Percentiles rank a stretch among this genome's conserved stretches.
Conservation (phyloP, 179 eudicot genomes). For the Gypsophila paniculata region DNA sequence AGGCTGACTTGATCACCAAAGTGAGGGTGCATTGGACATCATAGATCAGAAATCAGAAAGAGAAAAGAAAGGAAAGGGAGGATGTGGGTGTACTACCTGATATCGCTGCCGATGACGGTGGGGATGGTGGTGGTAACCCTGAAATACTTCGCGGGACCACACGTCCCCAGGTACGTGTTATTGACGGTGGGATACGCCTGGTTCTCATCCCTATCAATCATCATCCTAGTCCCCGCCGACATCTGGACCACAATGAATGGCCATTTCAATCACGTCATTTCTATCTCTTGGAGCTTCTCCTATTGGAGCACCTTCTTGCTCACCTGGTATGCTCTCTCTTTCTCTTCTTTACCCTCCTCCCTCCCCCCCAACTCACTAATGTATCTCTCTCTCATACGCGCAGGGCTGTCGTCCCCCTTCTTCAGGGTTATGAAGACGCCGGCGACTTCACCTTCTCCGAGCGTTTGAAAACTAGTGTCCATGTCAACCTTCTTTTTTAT, state of each 20-base stretch:
- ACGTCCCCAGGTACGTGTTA: conserved; percentile 65
- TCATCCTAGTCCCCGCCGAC: conserved; percentile 92
- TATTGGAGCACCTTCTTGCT: conserved; percentile 94
- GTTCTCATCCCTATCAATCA: conserved; percentile 85
- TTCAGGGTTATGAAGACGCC: conserved; percentile 94
- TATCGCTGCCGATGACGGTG: conserved; percentile 75
- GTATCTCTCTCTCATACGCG: conserved; percentile 16
- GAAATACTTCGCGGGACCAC: conserved; percentile 72
- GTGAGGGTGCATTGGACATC: too few species aligned
- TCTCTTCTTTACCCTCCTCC: not conserved
- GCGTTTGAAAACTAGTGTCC: conserved; percentile 78
- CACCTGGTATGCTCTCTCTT: conserved; percentile 84
- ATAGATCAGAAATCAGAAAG: too few species aligned
- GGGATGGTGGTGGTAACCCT: conserved; percentile 75
- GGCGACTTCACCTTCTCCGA: conserved; percentile 81
- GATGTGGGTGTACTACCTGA: conserved; percentile 91
- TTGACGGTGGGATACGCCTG: conserved; percentile 89
- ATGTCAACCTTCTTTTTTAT: conserved; percentile 73
- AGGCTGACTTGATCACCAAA: too few species aligned
- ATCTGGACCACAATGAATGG: conserved; percentile 74
- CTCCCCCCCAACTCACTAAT: not conserved
- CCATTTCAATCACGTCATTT: conserved; percentile 47
- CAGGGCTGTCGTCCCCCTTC: conserved; percentile 93
- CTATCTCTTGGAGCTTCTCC: conserved; percentile 90
- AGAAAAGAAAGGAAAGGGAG: too few species aligned